Evolutionary conservation across 345 rosid genomes (phyloP).

Genomic region (Sisymbrium altissimum): DNA sequence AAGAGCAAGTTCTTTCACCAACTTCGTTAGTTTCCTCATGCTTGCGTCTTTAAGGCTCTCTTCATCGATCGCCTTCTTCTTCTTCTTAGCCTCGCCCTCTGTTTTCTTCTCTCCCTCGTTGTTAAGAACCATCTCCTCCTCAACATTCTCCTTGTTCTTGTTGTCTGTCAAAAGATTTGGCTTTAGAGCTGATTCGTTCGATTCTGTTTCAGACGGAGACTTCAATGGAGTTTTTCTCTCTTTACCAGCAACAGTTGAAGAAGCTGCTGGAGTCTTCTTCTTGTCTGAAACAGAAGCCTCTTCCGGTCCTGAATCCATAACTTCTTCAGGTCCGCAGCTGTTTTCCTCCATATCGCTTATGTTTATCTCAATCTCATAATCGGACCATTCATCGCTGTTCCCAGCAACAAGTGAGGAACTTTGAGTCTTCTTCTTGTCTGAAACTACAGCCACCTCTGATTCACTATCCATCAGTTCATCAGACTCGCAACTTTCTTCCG

Average conservation of each 20-base stretch:
- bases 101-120: conserved; percentile 38
- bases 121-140: conserved; percentile 9
- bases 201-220: conserved; percentile 31
- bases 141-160: conserved; percentile 10
- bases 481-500: conserved; percentile 8
- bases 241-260: conserved; percentile 1
- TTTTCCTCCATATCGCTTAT: neutral
- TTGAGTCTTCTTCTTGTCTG: conserved; percentile 14
- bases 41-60: conserved; percentile 35
- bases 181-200: conserved; percentile 11
- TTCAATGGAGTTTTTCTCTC: neutral
- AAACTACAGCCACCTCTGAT: conserved; percentile 16
- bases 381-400: conserved; percentile 30
- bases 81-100: conserved; percentile 17
- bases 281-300: conserved; percentile 10
- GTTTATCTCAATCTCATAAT: neutral
- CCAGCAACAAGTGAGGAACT: neutral
- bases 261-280: conserved; percentile 18
- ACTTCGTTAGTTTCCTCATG: conserved; percentile 45
- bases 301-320: neutral
- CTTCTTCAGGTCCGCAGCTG: neutral
- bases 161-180: conserved; percentile 8
- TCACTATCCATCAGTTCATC: conserved; percentile 4
- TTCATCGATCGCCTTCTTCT: conserved; percentile 23
- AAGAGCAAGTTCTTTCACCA: conserved; percentile 35